These are phyloP conservation scores for Plenodomus lindquistii DNA, from an alignment of 2,329 filamentous ascomycete species.

Conservation along the genomic window DNA sequence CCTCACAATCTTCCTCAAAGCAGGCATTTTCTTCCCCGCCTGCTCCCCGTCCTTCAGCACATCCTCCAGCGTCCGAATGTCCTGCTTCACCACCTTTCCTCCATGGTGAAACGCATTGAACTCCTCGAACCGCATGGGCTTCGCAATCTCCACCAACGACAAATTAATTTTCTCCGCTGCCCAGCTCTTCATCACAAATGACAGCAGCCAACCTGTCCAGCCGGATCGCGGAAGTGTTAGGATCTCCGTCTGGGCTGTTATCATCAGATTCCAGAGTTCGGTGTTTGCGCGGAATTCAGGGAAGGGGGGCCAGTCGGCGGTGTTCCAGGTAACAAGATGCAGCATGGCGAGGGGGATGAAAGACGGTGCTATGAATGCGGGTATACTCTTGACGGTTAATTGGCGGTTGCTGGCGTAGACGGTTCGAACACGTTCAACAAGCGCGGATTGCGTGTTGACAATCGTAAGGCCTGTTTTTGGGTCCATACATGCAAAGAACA, in stretches of 20 bases:
- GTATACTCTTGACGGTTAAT: too few relatives aligned
- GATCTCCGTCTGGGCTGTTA: slow-evolving; percentile 22
- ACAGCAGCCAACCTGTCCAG: slow-evolving; percentile 22
- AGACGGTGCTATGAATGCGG: too few relatives aligned
- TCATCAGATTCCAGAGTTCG: too few relatives aligned
- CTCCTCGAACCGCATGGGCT: slow-evolving; percentile 13
- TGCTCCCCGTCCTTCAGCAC: slow-evolving; percentile 20
- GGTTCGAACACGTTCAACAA: too few relatives aligned
- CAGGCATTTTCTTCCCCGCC: slow-evolving; percentile 14
- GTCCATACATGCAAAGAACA: too few relatives aligned
- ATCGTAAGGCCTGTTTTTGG: too few relatives aligned
- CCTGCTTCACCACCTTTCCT: slow-evolving; percentile 21
- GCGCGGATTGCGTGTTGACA: too few relatives aligned
- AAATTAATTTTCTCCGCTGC: slow-evolving; percentile 9
- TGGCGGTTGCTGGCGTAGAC: too few relatives aligned
- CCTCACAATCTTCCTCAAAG: slow-evolving; percentile 12
- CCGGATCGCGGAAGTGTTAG: slow-evolving; percentile 18
- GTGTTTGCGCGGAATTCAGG: too few relatives aligned
- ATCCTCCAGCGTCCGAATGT: slow-evolving; percentile 15
- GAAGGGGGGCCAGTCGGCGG: too few relatives aligned
- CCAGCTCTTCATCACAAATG: slow-evolving; percentile 18
- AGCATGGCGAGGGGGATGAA: too few relatives aligned
- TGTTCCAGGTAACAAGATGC: too few relatives aligned
- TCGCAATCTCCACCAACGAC: slow-evolving; percentile 2
- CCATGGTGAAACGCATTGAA: slow-evolving; percentile 30